Percentiles rank a stretch among this genome's conserved stretches.
These are phyloP conservation scores for Wickerhamomyces alni DNA, from an alignment of 805 yeast species.

Conservation along the genomic window DNA sequence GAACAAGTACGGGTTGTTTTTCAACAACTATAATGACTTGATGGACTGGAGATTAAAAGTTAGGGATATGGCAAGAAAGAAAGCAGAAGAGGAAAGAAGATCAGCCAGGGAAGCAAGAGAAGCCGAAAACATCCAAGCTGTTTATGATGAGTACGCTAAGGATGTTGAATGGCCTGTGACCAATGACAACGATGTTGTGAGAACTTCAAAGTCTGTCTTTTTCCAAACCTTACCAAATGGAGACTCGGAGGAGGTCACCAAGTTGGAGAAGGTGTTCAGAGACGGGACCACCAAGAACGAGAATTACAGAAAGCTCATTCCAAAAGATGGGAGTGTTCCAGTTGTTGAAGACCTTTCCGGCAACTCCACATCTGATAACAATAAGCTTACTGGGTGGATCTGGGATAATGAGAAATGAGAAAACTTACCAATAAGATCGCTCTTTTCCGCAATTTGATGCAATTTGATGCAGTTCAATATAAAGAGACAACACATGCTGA, in stretches of 20 bases:
- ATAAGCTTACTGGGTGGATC: conserved; percentile 14
- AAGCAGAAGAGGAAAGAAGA: conserved; percentile 22
- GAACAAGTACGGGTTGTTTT: conserved; percentile 53
- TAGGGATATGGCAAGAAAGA: conserved; percentile 37
- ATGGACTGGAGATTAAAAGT: conserved; percentile 63
- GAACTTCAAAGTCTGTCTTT: conserved; percentile 32
- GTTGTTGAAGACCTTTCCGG: conserved; percentile 19
- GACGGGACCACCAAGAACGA: conserved; percentile 38
- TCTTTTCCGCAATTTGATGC: no score
- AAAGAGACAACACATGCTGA: no score
- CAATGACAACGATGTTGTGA: conserved; percentile 25
- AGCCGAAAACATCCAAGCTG: conserved; percentile 9
- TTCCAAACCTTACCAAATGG: conserved; percentile 36
- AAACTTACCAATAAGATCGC: no score
- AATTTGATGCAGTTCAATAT: no score
- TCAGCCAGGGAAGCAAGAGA: conserved; percentile 11
- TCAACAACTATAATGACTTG: conserved; percentile 57
- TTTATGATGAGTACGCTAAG: conserved; percentile 22
- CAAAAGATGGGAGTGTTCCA: conserved; percentile 32
- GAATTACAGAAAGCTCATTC: conserved; percentile 31
- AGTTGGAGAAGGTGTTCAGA: conserved; percentile 29
- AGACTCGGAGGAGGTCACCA: conserved; percentile 34
- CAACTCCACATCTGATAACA: neutral
- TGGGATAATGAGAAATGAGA: conserved; percentile 12
- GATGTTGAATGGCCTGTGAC: conserved; percentile 9